Evolutionary conservation across 352 stramenopile genomes (phyloP).

Genomic region (Phytopythium mirpurense): DNA sequence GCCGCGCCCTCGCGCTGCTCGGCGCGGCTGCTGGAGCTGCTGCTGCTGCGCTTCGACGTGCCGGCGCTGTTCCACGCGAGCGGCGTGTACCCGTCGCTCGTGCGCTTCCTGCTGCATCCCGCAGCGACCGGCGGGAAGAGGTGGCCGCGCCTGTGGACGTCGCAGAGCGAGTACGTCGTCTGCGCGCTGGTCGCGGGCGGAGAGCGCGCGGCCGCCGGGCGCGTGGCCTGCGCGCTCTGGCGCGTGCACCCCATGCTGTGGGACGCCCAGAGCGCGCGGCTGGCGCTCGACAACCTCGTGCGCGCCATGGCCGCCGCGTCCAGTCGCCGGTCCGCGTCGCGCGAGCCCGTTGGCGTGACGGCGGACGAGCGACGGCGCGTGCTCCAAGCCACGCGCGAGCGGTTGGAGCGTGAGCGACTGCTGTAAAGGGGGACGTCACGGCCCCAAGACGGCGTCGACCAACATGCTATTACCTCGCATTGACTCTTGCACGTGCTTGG

Average conservation of each 20-base stretch:
- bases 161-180: constrained; percentile 53
- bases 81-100: constrained; percentile 32
- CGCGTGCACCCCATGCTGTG: constrained; percentile 59
- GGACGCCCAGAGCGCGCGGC: constrained; percentile 57
- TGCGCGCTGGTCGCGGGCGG: constrained; percentile 47
- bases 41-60: constrained; percentile 61
- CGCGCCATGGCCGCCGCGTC: constrained; percentile 19
- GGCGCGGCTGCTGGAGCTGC: constrained; percentile 31
- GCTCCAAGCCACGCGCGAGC: constrained; percentile 17
- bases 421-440: constrained; percentile 14
- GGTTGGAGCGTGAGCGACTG: constrained; percentile 18
- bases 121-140: background rate
- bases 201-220: constrained; percentile 41
- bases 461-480: too few species aligned
- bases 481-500: too few species aligned
- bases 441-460: too few species aligned
- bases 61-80: constrained; percentile 24
- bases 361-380: constrained; percentile 23
- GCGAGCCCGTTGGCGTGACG: background rate
- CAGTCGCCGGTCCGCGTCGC: too few species aligned
- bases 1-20: constrained; percentile 9
- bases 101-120: constrained; percentile 29
- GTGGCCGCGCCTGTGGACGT: constrained; percentile 39
- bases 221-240: constrained; percentile 48
- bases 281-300: constrained; percentile 55